Percentiles rank a stretch among this genome's conserved stretches.
These are phyloP conservation scores for Claviceps sp. DNA, from an alignment of 2,329 filamentous ascomycete genomes.

Conservation along the genomic window DNA sequence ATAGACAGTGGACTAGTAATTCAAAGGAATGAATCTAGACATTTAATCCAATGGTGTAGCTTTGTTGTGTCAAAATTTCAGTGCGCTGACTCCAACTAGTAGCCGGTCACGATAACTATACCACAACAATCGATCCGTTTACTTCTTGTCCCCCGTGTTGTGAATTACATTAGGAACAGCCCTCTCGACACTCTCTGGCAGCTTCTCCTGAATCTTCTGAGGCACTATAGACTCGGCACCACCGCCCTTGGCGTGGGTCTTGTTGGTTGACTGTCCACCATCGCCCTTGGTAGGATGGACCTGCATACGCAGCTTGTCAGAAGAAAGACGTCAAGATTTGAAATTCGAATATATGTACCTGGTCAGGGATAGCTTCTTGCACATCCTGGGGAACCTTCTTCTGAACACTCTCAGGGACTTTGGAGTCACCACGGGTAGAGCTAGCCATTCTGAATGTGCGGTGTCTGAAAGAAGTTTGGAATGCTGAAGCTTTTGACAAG, in stretches of 20 bases:
- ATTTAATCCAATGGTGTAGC: too few relatives aligned
- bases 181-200: constrained; percentile 12
- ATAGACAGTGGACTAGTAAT: too few relatives aligned
- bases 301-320: background rate
- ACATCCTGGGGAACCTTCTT: constrained; percentile 8
- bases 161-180: constrained; percentile 11
- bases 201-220: constrained; percentile 12
- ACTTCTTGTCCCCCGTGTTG: constrained; percentile 9
- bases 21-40: too few relatives aligned
- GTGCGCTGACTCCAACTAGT: too few relatives aligned
- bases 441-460: background rate
- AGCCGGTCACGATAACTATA: too few relatives aligned
- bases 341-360: constrained; percentile 4
- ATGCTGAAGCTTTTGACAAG: background rate
- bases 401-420: constrained; percentile 6
- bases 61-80: too few relatives aligned
- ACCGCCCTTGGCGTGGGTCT: constrained; percentile 10
- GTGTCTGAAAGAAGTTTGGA: background rate
- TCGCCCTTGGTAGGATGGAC: constrained; percentile 11
- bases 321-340: background rate
- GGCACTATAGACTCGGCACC: constrained; percentile 11
- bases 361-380: constrained; percentile 11
- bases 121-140: too few relatives aligned
- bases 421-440: background rate
- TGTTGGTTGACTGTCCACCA: constrained; percentile 8